phyloP scores from a whole-genome alignment of 2,329 filamentous ascomycete species.

The Penicillium brevicompactum region DNA sequence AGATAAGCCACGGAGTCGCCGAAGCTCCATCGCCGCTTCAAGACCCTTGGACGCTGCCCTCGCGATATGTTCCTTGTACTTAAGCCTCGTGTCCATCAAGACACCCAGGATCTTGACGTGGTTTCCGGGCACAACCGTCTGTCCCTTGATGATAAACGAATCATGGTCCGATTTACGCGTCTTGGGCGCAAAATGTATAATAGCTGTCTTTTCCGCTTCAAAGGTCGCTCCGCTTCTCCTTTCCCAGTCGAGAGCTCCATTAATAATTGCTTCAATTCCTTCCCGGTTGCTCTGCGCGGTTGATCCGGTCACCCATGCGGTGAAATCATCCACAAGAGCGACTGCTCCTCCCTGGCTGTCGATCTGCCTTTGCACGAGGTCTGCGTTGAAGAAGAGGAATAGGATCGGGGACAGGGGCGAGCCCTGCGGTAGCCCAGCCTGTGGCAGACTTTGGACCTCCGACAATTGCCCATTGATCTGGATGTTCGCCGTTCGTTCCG shows the following conservation, averaged over 20 bases:
- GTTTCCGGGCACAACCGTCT: background rate
- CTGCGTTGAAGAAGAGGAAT: constrained; percentile 1
- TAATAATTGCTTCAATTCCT: constrained; percentile 14
- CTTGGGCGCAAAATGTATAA: background rate
- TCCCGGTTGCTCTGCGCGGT: constrained; percentile 2
- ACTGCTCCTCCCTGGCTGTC: background rate
- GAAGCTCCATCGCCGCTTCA: constrained; percentile 17
- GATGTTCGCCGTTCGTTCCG: constrained; percentile 25
- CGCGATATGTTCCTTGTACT: constrained; percentile 27
- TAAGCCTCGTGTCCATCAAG: constrained; percentile 25
- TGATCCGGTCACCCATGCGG: background rate
- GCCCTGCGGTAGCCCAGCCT: constrained; percentile 22
- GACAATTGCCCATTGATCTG: constrained; percentile 19
- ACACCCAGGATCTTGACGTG: background rate
- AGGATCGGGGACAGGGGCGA: constrained; percentile 21
- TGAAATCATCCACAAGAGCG: constrained; percentile 14
- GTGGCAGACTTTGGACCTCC: constrained; percentile 13
- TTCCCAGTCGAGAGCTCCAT: constrained; percentile 22
- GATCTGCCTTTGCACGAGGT: constrained; percentile 5
- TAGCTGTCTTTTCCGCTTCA: constrained; percentile 31
- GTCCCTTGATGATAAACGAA: background rate
- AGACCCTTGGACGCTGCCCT: constrained; percentile 24
- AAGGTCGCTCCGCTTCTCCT: constrained; percentile 32
- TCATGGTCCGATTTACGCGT: background rate
- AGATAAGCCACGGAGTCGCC: constrained; percentile 4